A percentile compares a stretch with the other conserved stretches of the same genome.
Conservation (phyloP, 108 stramenopile genomes). For the Pseudonitzschia pungens region DNA sequence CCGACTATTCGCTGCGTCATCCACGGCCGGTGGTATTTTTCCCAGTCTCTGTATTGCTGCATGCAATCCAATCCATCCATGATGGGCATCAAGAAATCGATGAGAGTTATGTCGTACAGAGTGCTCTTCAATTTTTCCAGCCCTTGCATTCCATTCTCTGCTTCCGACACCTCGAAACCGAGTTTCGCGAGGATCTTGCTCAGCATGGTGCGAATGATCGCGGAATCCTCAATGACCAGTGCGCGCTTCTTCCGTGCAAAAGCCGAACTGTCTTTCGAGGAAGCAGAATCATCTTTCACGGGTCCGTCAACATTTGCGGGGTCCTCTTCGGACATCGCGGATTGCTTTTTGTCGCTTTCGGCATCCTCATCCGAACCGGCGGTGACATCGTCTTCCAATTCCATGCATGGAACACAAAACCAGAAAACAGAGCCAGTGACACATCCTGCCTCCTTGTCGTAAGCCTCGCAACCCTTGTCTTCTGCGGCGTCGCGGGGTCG, state of each 20-base stretch:
- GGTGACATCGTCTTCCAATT: background rate
- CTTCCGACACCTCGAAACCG: constrained; percentile 61
- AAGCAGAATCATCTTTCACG: background rate
- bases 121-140: constrained; percentile 45
- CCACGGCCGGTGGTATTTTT: constrained; percentile 41
- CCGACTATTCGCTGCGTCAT: constrained; percentile 51
- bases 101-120: constrained; percentile 31
- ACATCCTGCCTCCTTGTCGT: constrained; percentile 10
- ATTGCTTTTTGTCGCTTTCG: background rate
- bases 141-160: constrained; percentile 71
- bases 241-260: constrained; percentile 32
- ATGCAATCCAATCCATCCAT: constrained; percentile 81
- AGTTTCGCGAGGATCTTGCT: constrained; percentile 45
- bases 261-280: background rate
- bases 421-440: constrained; percentile 57
- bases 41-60: constrained; percentile 67
- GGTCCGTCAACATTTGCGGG: constrained; percentile 7
- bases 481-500: constrained; percentile 26
- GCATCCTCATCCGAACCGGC: background rate
- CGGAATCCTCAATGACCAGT: constrained; percentile 64
- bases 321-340: background rate
- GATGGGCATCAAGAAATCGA: constrained; percentile 82
- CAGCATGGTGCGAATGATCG: constrained; percentile 60
- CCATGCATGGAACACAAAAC: constrained; percentile 52
- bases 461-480: constrained; percentile 18